These are phyloP conservation scores for Euryodendron excelsum DNA, from an alignment of 148 eudicot genomes.

Conservation along the genomic window DNA sequence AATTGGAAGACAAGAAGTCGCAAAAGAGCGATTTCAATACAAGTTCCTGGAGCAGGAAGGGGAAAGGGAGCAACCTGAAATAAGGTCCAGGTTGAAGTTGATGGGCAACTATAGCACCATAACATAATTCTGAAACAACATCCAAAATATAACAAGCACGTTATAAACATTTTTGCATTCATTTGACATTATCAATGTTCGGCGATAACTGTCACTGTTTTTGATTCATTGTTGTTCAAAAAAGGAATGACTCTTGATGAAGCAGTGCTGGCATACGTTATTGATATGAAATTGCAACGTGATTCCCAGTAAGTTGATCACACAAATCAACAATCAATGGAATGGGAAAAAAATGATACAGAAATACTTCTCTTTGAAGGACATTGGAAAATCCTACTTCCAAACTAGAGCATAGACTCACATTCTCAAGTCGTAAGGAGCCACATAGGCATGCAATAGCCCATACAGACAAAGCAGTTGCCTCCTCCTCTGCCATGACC, in stretches of 20 bases:
- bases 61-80: neutral
- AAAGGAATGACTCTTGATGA: neutral
- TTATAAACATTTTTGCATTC: neutral
- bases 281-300: neutral
- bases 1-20: neutral
- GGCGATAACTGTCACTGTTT: neutral
- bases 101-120: neutral
- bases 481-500: constrained; percentile 84
- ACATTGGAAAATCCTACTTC: neutral
- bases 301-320: constrained; percentile 7
- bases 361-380: neutral
- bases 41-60: neutral
- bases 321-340: neutral
- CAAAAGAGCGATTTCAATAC: neutral
- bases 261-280: neutral
- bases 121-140: neutral
- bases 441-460: constrained; percentile 85
- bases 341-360: neutral
- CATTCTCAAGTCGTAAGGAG: constrained; percentile 85
- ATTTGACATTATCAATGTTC: neutral
- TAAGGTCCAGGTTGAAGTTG: neutral
- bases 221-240: neutral
- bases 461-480: constrained; percentile 77
- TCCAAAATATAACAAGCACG: neutral
- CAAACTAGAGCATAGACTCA: constrained; percentile 34